Conservation (phyloP, 805 yeast genomes). For the Millerozyma miso region DNA sequence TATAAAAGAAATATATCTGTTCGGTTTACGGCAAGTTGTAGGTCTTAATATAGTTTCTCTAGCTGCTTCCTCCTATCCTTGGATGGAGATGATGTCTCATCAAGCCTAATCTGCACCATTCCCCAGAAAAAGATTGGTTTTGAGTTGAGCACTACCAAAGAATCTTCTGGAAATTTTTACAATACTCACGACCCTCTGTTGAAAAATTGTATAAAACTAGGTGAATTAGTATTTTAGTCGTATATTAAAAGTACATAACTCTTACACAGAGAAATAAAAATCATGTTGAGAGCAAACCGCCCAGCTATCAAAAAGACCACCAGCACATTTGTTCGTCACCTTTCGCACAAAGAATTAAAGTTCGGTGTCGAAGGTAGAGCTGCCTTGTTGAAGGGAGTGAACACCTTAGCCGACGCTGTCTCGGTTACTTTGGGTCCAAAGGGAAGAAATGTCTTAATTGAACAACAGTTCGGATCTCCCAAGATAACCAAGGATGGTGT, state of each 20-base stretch:
- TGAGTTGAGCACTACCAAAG: slow-evolving; percentile 2
- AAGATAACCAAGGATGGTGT: slow-evolving; percentile 99
- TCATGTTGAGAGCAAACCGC: slow-evolving; percentile 49
- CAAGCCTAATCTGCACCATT: not conserved
- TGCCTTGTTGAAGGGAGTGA: slow-evolving; percentile 88
- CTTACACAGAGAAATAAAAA: slow-evolving; percentile 4
- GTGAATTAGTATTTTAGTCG: not conserved
- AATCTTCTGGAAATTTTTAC: slow-evolving; percentile 10
- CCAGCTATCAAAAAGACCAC: slow-evolving; percentile 38
- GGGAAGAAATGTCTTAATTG: slow-evolving; percentile 95
- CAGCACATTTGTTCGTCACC: slow-evolving; percentile 43
- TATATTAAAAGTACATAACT: not conserved
- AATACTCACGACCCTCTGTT: not conserved
- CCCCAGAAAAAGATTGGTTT: not conserved
- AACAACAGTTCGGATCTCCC: slow-evolving; percentile 95
- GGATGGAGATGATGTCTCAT: no score
- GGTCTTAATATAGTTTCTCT: no score
- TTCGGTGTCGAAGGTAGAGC: slow-evolving; percentile 98
- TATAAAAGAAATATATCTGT: no score
- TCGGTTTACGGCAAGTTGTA: no score
- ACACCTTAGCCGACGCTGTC: slow-evolving; percentile 92
- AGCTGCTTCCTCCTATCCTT: no score
- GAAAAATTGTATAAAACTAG: slow-evolving; percentile 1
- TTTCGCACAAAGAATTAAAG: slow-evolving; percentile 85
- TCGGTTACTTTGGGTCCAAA: slow-evolving; percentile 96